Conservation (phyloP, 306 rosid species). For the Inga oerstediana region DNA sequence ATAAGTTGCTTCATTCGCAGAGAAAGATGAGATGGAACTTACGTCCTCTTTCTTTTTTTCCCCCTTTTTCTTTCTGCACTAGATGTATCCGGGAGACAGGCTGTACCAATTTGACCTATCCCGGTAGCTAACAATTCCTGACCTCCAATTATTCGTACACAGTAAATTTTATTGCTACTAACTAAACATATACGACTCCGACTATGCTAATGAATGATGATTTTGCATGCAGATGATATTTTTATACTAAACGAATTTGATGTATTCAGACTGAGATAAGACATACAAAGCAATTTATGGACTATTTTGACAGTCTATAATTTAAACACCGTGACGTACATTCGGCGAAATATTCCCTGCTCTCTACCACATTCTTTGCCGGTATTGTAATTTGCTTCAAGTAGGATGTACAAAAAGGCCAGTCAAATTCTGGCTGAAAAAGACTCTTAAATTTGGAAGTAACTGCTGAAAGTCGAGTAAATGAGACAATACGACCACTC, state of each 20-base stretch:
- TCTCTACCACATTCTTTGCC: conserved; percentile 6
- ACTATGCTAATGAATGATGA: not conserved
- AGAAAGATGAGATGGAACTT: not conserved
- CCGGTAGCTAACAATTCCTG: not conserved
- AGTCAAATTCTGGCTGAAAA: not conserved
- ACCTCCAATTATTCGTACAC: not conserved
- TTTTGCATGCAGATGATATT: too few relatives aligned
- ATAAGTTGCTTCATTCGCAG: not conserved
- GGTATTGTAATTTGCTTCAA: conserved; percentile 9
- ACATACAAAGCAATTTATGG: not conserved
- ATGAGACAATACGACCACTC: not conserved
- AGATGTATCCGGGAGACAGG: not conserved
- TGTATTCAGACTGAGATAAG: not conserved
- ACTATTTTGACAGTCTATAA: not conserved
- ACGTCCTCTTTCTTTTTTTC: not conserved
- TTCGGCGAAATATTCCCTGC: not conserved
- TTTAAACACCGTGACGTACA: not conserved
- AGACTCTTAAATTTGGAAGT: not conserved
- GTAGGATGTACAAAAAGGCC: conserved; percentile 12
- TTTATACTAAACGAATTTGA: not conserved
- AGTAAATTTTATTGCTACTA: not conserved
- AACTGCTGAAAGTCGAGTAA: not conserved
- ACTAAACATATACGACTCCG: not conserved
- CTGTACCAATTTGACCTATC: not conserved
- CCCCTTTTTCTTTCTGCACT: not conserved